Percentiles rank a stretch among this genome's conserved stretches.
Evolutionary conservation across 225 moss, liverwort and hornwort species (phyloP).

Genomic region (Physcomitrium patens): DNA sequence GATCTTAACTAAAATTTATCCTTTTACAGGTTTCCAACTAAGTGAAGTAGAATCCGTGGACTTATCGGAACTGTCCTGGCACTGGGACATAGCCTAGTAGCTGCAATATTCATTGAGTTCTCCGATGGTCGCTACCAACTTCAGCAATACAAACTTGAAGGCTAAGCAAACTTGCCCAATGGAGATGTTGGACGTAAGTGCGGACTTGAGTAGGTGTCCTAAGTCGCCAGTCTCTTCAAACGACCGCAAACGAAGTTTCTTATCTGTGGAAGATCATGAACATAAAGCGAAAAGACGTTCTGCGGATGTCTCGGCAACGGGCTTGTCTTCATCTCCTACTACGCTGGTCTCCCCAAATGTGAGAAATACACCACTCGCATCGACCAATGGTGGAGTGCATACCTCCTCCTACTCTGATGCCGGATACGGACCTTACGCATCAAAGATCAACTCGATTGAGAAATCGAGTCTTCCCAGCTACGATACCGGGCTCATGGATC

Average conservation of each 20-base stretch:
- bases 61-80: no score
- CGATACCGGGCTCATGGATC: neutral
- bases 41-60: no score
- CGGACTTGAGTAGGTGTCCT: neutral
- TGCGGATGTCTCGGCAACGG: neutral
- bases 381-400: conserved; percentile 2
- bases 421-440: neutral
- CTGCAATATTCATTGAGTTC: neutral
- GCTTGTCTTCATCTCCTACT: no score
- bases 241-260: conserved; percentile 22
- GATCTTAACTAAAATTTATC: no score
- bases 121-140: neutral
- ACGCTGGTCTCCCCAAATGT: no score
- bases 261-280: conserved; percentile 4
- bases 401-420: conserved; percentile 19
- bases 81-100: neutral
- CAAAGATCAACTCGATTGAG: neutral
- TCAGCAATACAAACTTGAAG: neutral
- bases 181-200: conserved; percentile 26
- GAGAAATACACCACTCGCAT: neutral
- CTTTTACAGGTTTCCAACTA: no score
- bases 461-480: neutral
- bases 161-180: neutral
- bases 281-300: conserved; percentile 27
- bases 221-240: neutral